Evolutionary conservation across 140 eudicot genomes (phyloP).

Genomic region (Senecio squalidus): DNA sequence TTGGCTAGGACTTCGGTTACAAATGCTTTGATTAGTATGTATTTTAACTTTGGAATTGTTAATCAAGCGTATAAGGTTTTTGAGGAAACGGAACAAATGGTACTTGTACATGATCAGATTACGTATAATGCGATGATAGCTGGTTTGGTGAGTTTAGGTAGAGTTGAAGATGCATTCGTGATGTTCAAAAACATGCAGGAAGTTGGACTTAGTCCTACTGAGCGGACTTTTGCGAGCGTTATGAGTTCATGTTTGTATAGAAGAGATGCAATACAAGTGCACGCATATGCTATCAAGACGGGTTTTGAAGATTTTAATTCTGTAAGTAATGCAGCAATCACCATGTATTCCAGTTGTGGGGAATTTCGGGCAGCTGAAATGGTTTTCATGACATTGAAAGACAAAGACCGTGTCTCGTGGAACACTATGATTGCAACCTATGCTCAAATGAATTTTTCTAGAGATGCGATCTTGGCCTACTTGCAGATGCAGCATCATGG

Average conservation of each 20-base stretch:
- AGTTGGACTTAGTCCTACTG: slow-evolving; percentile 46
- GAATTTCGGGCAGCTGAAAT: slow-evolving; percentile 29
- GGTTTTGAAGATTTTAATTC: slow-evolving; percentile 46
- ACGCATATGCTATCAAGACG: slow-evolving; percentile 49
- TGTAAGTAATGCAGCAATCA: slow-evolving; percentile 66
- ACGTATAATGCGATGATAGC: slow-evolving; percentile 76
- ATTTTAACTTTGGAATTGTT: slow-evolving; percentile 45
- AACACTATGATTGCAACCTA: slow-evolving; percentile 63
- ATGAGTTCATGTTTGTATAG: slow-evolving; percentile 47
- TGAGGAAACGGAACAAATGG: slow-evolving; percentile 31
- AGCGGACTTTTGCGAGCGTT: slow-evolving; percentile 62
- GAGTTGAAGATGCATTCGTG: slow-evolving; percentile 40
- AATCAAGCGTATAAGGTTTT: slow-evolving; percentile 47
- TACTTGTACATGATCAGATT: slow-evolving; percentile 45
- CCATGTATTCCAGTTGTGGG: slow-evolving; percentile 56
- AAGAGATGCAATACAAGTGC: slow-evolving; percentile 43
- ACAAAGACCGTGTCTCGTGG: slow-evolving; percentile 72
- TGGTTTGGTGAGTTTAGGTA: slow-evolving; percentile 55
- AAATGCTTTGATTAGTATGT: slow-evolving; percentile 73
- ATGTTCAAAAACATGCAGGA: slow-evolving; percentile 54
- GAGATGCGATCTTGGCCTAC: slow-evolving; percentile 43
- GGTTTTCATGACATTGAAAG: slow-evolving; percentile 41
- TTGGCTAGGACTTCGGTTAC: slow-evolving; percentile 50
- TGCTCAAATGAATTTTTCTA: slow-evolving; percentile 35
- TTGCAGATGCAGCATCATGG: slow-evolving; percentile 61